Conservation (phyloP, 352 stramenopile species). For the Phytopythium boreale region DNA sequence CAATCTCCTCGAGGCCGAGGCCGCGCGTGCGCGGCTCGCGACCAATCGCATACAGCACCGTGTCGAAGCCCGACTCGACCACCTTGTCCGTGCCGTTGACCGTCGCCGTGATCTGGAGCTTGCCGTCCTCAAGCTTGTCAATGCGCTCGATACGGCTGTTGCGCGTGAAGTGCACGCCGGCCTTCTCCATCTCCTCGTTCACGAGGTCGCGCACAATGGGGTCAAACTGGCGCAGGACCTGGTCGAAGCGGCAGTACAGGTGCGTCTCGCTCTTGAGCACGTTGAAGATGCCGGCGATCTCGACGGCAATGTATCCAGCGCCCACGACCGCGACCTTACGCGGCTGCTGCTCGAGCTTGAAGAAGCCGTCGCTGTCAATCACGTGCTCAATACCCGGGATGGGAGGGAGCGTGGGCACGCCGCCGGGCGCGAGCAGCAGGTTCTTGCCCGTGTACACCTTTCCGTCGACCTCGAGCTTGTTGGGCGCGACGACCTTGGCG, state of each 20-base stretch:
- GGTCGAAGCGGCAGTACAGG: constrained; percentile 86
- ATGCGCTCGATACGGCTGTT: constrained; percentile 68
- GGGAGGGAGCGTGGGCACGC: constrained; percentile 78
- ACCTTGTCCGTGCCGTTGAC: constrained; percentile 54
- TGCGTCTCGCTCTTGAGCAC: constrained; percentile 90
- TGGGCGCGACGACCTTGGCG: constrained; percentile 81
- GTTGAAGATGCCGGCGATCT: constrained; percentile 95
- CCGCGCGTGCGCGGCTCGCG: constrained; percentile 83
- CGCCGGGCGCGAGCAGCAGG: constrained; percentile 95
- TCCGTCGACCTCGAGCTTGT: constrained; percentile 83
- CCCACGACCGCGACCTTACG: constrained; percentile 93
- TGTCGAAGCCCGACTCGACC: constrained; percentile 39
- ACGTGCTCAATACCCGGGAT: constrained; percentile 90
- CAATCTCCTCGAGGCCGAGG: constrained; percentile 79
- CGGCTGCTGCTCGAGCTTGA: constrained; percentile 91
- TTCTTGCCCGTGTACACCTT: constrained; percentile 83
- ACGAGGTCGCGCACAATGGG: constrained; percentile 77
- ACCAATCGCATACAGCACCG: constrained; percentile 76
- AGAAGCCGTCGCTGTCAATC: constrained; percentile 97
- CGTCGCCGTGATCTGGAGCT: constrained; percentile 58
- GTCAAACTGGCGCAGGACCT: constrained; percentile 90
- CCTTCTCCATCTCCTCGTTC: constrained; percentile 74
- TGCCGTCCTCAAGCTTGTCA: constrained; percentile 82
- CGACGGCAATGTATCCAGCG: constrained; percentile 96
- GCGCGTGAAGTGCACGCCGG: constrained; percentile 60